A percentile compares a stretch with the other conserved stretches of the same genome.
Conservation (phyloP, 2,329 filamentous ascomycete species). For the Colletotrichum costaricense region DNA sequence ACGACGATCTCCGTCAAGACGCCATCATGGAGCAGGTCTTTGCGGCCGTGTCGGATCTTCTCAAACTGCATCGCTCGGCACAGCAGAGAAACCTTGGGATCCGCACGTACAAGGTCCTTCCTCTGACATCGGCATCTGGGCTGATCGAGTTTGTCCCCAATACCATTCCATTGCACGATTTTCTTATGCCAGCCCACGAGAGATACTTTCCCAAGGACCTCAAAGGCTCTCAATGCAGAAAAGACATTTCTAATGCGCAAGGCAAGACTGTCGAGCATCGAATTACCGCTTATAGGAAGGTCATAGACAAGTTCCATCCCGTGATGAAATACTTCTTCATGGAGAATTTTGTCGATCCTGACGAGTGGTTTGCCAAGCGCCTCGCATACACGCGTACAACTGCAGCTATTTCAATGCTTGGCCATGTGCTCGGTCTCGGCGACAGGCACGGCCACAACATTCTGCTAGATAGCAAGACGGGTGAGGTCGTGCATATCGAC, state of each 20-base stretch:
- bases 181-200: constrained; percentile 89
- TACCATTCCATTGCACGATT: constrained; percentile 92
- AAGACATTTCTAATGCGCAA: constrained; percentile 81
- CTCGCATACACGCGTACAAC: constrained; percentile 94
- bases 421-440: constrained; percentile 90
- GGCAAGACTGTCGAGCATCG: constrained; percentile 76
- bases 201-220: constrained; percentile 87
- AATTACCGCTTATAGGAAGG: constrained; percentile 79
- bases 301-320: constrained; percentile 86
- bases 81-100: constrained; percentile 91
- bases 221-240: constrained; percentile 80
- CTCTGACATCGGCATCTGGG: constrained; percentile 84
- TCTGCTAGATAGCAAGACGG: constrained; percentile 86
- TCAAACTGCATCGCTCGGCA: constrained; percentile 87
- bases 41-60: constrained; percentile 89
- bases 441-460: constrained; percentile 98
- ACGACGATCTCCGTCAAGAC: constrained; percentile 96
- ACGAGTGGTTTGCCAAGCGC: constrained; percentile 93
- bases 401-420: constrained; percentile 94
- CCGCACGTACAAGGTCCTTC: constrained; percentile 96
- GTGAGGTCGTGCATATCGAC: constrained; percentile 97
- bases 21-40: constrained; percentile 99
- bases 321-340: constrained; percentile 98
- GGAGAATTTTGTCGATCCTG: constrained; percentile 91
- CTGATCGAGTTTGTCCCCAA: constrained; percentile 98